A percentile compares a stretch with the other conserved stretches of the same genome.
Conservation (phyloP, 2,329 filamentous ascomycete species). For the Coniella lustricola region DNA sequence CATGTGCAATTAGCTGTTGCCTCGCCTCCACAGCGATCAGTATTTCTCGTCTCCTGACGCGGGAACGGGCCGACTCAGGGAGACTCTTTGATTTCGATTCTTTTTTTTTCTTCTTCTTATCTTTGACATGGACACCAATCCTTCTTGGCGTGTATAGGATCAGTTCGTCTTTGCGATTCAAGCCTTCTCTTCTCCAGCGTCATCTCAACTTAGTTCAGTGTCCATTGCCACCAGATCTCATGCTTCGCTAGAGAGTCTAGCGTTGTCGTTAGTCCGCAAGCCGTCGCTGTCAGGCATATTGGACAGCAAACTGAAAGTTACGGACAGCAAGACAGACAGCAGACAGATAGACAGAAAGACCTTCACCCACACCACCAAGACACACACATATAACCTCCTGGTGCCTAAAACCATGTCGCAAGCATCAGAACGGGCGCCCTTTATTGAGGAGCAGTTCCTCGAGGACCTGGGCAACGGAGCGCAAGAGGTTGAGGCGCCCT, state of each 20-base stretch:
- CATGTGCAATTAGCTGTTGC: not conserved
- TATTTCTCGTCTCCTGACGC: constrained; percentile 2
- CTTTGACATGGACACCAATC: not conserved
- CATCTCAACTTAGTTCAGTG: too few species aligned
- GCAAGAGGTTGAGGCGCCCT: constrained; percentile 6
- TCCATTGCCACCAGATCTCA: too few species aligned
- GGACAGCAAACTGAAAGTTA: not conserved
- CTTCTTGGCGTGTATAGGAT: too few species aligned
- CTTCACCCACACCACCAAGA: too few species aligned
- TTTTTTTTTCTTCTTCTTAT: not conserved
- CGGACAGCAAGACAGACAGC: too few species aligned
- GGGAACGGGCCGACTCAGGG: not conserved
- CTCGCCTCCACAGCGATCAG: not conserved
- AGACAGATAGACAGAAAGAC: too few species aligned
- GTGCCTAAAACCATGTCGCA: constrained; percentile 6
- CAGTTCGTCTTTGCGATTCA: not conserved
- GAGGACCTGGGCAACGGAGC: constrained; percentile 9
- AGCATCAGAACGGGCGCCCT: constrained; percentile 13
- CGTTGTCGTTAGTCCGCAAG: too few species aligned
- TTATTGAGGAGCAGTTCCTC: constrained; percentile 13
- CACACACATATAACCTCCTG: too few species aligned
- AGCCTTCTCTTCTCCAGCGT: not conserved
- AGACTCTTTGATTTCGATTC: not conserved
- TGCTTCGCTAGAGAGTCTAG: too few species aligned
- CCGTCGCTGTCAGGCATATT: not conserved